Evolutionary conservation across 2,329 filamentous ascomycete genomes (phyloP), one percentile per base, ranked within the genome.

Genomic region (Fusarium duplospermum): DNA sequence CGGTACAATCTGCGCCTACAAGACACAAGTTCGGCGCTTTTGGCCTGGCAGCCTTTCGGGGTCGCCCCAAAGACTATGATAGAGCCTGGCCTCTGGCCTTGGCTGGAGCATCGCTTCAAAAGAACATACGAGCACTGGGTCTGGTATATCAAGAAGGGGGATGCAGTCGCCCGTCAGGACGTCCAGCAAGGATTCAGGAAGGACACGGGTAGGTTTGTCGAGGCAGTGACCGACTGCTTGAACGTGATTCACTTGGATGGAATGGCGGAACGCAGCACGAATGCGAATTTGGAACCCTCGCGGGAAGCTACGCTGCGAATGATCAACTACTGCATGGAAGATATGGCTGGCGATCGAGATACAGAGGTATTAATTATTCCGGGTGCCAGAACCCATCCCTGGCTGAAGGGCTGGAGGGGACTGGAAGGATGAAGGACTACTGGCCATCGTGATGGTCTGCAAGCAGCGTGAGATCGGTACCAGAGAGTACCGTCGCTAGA

Each of bases 61-160:
- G 29, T 29, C 29, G 14, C 20, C n/a, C 52, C 50, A 18, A 67
- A 63, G 40, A 38, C 20, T 11, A n/a, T 27, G 24, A 54, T 67
- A 52, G 60, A 67, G 52, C 52, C 38, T 54, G 52, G 56, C 2
- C 52, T 67, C 52, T 67, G 60, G 65, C 65, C 60, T 3, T 67
- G n/a, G 60, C 52, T 67, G 7, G 60, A 64, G 52, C 24, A n/a
- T 29, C 16, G 33, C 3, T 27, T 16, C 35, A 2, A 22, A 14
- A 58, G 59, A 54, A 59, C 38, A 52, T 63, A 67, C n/a, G 14
- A 52, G 60, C 52, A 67, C 8, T 67, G 35, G 52, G 42, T 59
- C n/a, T 67, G 35, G 65, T 67, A 22, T 6, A 36, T 63, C 14
- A 67, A 59, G 33, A 38, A 38, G 27, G 42, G 27, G 20, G 9